These are phyloP conservation scores for Fusarium sterilihyphosum DNA, from an alignment of 2,329 filamentous ascomycete species.

Conservation along the genomic window DNA sequence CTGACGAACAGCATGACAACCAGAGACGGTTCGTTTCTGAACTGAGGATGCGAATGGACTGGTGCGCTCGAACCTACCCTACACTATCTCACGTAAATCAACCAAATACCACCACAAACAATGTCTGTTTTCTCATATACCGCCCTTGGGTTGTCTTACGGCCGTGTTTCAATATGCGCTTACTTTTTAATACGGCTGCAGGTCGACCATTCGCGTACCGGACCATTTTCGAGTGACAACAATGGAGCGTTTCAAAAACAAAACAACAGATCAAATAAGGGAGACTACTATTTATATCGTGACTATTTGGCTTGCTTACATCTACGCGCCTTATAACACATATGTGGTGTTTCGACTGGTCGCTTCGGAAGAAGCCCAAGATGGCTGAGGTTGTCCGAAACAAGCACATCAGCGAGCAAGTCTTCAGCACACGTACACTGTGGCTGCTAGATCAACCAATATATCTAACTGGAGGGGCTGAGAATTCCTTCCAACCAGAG, in stretches of 20 bases:
- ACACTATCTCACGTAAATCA: neutral
- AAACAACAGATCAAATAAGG: neutral
- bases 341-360: neutral
- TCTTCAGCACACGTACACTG: conserved; percentile 19
- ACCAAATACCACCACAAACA: neutral
- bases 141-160: neutral
- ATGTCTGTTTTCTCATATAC: neutral
- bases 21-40: too few relatives aligned
- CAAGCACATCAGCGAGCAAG: conserved; percentile 23
- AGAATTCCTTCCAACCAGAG: neutral
- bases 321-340: conserved; percentile 13
- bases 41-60: neutral
- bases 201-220: neutral
- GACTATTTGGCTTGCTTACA: neutral
- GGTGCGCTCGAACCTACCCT: neutral
- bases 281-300: neutral
- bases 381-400: conserved; percentile 26
- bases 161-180: conserved; percentile 28
- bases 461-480: neutral
- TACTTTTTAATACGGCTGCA: neutral
- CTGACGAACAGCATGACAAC: neutral
- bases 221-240: neutral
- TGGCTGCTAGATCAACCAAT: conserved; percentile 4
- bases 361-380: conserved; percentile 22
- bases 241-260: neutral